Evolutionary conservation across 768 basidiomycete genomes (phyloP).

Genomic region (Suillus sp.): DNA sequence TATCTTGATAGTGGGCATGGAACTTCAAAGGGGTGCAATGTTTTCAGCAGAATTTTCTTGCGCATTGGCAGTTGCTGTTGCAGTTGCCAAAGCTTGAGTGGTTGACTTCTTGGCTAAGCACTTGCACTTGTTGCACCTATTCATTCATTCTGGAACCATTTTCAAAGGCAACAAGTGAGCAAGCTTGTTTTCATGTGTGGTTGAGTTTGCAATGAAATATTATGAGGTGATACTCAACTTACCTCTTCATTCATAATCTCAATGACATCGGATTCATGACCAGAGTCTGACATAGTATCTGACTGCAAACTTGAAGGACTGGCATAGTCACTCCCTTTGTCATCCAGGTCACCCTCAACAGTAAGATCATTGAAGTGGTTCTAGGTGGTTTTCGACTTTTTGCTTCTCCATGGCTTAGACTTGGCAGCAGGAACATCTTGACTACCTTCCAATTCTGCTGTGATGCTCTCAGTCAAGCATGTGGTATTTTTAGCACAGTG

Average conservation of each 20-base stretch:
- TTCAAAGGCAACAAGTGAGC: not conserved
- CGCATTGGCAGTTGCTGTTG: no score
- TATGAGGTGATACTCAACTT: not conserved
- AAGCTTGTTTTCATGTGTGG: not conserved
- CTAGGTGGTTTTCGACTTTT: not conserved
- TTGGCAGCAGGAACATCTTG: not conserved
- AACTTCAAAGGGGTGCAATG: not conserved
- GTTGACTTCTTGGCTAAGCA: not conserved
- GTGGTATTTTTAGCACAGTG: not conserved
- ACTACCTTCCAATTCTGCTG: not conserved
- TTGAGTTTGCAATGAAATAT: not conserved
- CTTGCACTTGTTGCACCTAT: not conserved
- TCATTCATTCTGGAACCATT: not conserved
- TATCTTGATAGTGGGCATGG: not conserved
- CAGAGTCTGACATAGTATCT: not conserved
- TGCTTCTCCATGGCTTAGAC: not conserved
- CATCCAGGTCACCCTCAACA: not conserved
- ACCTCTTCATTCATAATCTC: not conserved
- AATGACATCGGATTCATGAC: not conserved
- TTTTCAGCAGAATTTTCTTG: not conserved
- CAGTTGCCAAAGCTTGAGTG: not conserved
- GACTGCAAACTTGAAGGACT: not conserved
- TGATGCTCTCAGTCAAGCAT: not conserved
- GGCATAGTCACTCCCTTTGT: not conserved
- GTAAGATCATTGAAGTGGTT: not conserved